Base-by-base conservation (phyloP, 495 filamentous ascomycete species). In the Chaetomium cochliodes region DNA sequence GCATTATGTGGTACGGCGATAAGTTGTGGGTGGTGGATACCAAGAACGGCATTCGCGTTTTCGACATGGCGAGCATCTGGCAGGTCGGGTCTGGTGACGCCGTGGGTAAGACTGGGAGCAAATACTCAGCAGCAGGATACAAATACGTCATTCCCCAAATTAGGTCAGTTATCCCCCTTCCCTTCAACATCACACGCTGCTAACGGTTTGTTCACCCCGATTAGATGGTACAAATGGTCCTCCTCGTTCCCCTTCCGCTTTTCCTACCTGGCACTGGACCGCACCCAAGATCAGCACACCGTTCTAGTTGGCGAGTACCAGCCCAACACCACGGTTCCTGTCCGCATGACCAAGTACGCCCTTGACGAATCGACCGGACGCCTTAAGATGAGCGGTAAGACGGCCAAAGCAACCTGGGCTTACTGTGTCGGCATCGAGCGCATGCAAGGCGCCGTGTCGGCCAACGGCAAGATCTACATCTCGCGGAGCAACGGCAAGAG, bases 401-500 rank as follows among this genome's bases (percentile, higher is more conserved):
- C 33, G 1, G 52, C 63, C 57, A 65, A 65, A 52, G 66, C 50
- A 6, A 26, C 54, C 23, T 68, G 58, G 66, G 66, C 66, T 4
- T 62, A 66, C 47, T 68, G 66, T 30, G 66, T 68, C 15, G 46
- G 46, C 5, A 65, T 68, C 33, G 51, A 65, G 50, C 64, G 63
- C 42, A 63, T 66, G 66, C 66, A 68, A 52, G 66, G 66, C 6
- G 66, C 63, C 15, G 66, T 68, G 33, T 42, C 49, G 63, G 66
- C 66, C 20, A 58, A 68, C 23, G 66, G 57, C 26, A 68, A 65
- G 63, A 37, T 68, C 30, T 68, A 65, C 46, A 62, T 68, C 63
- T 65, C 58, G 13, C 58, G 63, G 22, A 68, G 66, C 58, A 68
- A 68, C 26, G 66, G 66, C 0, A 52, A 59, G 15, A 46, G 33